Evolutionary conservation across 2,329 filamentous ascomycete species (phyloP), one percentile per base, ranked within the genome.

Genomic region (Emmonsiellopsis sp.): DNA sequence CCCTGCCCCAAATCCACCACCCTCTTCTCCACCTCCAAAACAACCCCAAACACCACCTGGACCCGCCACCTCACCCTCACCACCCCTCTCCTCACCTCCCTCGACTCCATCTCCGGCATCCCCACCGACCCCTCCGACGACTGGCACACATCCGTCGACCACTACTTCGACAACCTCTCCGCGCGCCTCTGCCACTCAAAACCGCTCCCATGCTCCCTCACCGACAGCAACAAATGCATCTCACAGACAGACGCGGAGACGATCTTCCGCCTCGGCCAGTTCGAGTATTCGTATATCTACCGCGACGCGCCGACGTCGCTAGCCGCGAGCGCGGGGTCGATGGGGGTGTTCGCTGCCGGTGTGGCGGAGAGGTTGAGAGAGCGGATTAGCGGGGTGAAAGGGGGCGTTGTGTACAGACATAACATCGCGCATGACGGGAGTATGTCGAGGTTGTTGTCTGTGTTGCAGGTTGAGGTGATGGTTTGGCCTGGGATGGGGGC

Each of bases 131-230:
- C 83, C 55, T 63, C 65, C 0, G 84, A 76, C 3, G 21, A 10
- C 43, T 93, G 88, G 74, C 87, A 92, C 63, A 75, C 43, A 13
- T 61, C 61, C 58, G 84, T 86, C 61, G 88, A 93, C 63, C 88
- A 90, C 68, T 93, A 93, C 71, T 93, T 84, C 62, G 88, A 93
- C 66, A 93, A 90, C 62, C 77, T 93, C 1, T 89, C 86, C 0
- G 84, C 87, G 0, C 78, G 87, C 0, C 84, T 89, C 64, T 93
- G 88, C 66, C 87, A 93, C 63, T 72, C 68, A 14, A 87, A 86
- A 62, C 80, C 86, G 0, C 72, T 91, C 0, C 88, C 87, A 0
- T 92, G 87, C 70, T 81, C 78, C 57, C 66, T 78, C 6, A 68
- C 75, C 14, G 58, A 61, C 46, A 71, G 67, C 0, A 58, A 70